A percentile compares a stretch with the other conserved stretches of the same genome.
phyloP scores from a whole-genome alignment of 345 rosid genomes.

The Excoecaria cochinchinensis region DNA sequence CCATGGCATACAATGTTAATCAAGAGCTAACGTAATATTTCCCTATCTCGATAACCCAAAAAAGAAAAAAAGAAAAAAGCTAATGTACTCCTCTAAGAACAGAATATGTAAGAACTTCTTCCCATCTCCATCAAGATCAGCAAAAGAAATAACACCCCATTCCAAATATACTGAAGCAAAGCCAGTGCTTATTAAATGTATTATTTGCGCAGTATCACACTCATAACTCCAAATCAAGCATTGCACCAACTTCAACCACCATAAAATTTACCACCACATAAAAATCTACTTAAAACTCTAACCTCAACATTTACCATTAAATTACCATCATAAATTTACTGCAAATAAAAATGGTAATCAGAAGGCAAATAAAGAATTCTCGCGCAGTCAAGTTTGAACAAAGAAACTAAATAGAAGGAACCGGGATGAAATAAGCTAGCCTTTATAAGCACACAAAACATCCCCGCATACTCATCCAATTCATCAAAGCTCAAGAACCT shows the following conservation, averaged over 20 bases:
- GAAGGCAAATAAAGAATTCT: too few species aligned
- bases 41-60: neutral
- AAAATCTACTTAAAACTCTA: neutral
- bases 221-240: neutral
- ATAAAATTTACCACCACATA: neutral
- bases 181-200: neutral
- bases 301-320: neutral
- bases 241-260: neutral
- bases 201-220: neutral
- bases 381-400: too few species aligned
- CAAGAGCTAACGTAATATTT: neutral
- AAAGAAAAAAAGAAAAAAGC: neutral
- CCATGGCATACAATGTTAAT: neutral
- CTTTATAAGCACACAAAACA: neutral
- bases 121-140: neutral
- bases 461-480: neutral
- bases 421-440: neutral
- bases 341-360: neutral
- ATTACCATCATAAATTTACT: neutral
- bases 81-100: neutral
- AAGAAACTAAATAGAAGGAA: too few species aligned
- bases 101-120: neutral
- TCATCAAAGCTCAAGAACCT: neutral
- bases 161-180: neutral
- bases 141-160: neutral